phyloP scores from a whole-genome alignment of 345 rosid species.

The Dovyalis caffra region DNA sequence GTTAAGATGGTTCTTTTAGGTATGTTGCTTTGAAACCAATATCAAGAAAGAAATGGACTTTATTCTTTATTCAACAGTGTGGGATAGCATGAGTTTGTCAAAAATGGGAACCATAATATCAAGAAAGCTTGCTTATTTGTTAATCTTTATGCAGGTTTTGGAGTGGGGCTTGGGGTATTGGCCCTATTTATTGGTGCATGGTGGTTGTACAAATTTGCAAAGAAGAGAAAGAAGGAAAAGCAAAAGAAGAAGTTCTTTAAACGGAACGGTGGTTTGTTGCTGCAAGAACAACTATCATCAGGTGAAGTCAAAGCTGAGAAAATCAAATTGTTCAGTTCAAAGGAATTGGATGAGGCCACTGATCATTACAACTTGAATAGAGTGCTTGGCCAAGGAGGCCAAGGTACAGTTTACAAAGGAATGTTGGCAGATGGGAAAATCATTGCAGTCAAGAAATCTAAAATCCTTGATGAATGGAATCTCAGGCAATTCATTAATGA shows the following conservation, averaged over 20 bases:
- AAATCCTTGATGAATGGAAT: neutral
- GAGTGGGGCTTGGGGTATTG: neutral
- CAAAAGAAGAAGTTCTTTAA: neutral
- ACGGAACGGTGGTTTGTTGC: constrained; percentile 2
- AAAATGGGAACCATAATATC: too few species aligned
- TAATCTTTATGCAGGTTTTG: neutral
- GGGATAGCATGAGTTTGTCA: too few species aligned
- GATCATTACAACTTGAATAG: neutral
- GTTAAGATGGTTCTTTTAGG: too few species aligned
- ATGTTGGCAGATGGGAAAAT: neutral
- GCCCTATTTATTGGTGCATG: neutral
- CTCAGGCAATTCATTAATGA: neutral
- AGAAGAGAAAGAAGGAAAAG: neutral
- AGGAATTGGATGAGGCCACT: neutral
- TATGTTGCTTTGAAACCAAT: too few species aligned
- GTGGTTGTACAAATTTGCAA: neutral
- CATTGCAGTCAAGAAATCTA: neutral
- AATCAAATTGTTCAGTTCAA: neutral
- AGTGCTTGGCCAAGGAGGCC: neutral
- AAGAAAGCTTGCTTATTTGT: too few species aligned
- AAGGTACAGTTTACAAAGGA: too few species aligned
- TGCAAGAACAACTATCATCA: neutral
- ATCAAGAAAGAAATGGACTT: too few species aligned
- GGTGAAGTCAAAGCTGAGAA: neutral
- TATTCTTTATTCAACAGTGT: too few species aligned